Percentiles rank a stretch among this genome's conserved stretches.
Evolutionary conservation across 768 basidiomycete species (phyloP).

Genomic region (Collybia nuda): DNA sequence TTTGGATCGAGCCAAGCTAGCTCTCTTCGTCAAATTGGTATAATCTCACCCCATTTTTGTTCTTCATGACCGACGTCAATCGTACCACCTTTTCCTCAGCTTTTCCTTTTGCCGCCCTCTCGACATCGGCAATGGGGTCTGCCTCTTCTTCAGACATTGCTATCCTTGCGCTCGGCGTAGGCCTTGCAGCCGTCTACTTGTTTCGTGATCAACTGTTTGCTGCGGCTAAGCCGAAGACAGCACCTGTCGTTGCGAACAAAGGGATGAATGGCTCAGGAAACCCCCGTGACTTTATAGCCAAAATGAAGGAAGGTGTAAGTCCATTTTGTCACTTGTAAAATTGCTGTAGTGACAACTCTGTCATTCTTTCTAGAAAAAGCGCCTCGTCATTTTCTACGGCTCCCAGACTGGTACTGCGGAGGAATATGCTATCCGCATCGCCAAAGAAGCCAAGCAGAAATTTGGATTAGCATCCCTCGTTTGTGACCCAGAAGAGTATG

Average conservation of each 20-base stretch:
- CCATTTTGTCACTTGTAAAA: not conserved
- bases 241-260: conserved; percentile 42
- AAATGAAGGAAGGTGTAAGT: conserved; percentile 92
- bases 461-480: conserved; percentile 95
- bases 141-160: conserved; percentile 69
- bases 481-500: conserved; percentile 98
- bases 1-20: conserved; percentile 21
- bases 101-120: conserved; percentile 28
- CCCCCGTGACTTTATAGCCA: conserved; percentile 91
- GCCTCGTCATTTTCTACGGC: conserved; percentile 95
- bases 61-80: conserved; percentile 31
- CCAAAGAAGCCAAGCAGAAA: conserved; percentile 96
- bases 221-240: conserved; percentile 60
- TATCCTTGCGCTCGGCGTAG: conserved; percentile 72
- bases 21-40: conserved; percentile 18
- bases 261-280: conserved; percentile 72
- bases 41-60: conserved; percentile 17
- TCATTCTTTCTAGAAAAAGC: conserved; percentile 81
- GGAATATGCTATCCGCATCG: conserved; percentile 95
- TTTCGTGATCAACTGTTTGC: conserved; percentile 81
- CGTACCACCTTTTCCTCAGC: conserved; percentile 40
- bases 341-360: conserved; percentile 2
- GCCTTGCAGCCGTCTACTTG: conserved; percentile 76
- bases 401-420: conserved; percentile 99
- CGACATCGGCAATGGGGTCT: conserved; percentile 49